A percentile compares a stretch with the other conserved stretches of the same genome.
These are phyloP conservation scores for Mollisiaceae sp. DNA, from an alignment of 2,329 filamentous ascomycete species.

Conservation along the genomic window DNA sequence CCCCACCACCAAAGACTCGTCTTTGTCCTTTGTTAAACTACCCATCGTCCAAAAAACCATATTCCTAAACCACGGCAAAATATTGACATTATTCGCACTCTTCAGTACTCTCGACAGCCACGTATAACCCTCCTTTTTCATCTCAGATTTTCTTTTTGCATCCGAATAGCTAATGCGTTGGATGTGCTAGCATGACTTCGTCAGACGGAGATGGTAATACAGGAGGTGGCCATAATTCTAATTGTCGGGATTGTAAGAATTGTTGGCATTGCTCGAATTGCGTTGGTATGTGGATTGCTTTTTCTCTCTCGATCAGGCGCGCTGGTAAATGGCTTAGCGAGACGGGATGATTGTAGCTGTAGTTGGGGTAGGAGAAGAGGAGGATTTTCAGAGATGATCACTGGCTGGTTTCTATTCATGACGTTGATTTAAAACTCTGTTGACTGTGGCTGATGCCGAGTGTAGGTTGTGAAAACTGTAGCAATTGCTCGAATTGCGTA, in stretches of 20 bases:
- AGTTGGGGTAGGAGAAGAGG: not conserved
- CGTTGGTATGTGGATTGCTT: not conserved
- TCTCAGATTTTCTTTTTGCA: not conserved
- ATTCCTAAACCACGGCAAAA: not conserved
- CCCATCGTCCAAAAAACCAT: not conserved
- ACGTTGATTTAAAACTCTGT: not conserved
- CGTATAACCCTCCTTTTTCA: not conserved
- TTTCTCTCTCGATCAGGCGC: not conserved
- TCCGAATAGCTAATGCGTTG: not conserved
- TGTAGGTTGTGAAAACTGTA: not conserved
- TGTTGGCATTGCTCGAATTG: slow-evolving; percentile 8
- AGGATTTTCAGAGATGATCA: not conserved
- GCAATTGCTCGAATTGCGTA: slow-evolving; percentile 14
- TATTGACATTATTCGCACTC: not conserved
- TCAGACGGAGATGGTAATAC: slow-evolving; percentile 2
- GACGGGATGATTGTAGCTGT: not conserved
- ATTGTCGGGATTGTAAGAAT: slow-evolving; percentile 9
- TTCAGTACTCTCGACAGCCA: not conserved
- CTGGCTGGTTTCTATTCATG: not conserved
- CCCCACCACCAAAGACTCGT: not conserved
- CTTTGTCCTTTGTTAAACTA: not conserved
- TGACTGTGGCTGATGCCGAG: not conserved
- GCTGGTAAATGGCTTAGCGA: not conserved
- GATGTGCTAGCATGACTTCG: not conserved
- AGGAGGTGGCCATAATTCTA: slow-evolving; percentile 13